phyloP scores from a whole-genome alignment of 2,329 filamentous ascomycete genomes.

The Pochonia chlamydosporia region DNA sequence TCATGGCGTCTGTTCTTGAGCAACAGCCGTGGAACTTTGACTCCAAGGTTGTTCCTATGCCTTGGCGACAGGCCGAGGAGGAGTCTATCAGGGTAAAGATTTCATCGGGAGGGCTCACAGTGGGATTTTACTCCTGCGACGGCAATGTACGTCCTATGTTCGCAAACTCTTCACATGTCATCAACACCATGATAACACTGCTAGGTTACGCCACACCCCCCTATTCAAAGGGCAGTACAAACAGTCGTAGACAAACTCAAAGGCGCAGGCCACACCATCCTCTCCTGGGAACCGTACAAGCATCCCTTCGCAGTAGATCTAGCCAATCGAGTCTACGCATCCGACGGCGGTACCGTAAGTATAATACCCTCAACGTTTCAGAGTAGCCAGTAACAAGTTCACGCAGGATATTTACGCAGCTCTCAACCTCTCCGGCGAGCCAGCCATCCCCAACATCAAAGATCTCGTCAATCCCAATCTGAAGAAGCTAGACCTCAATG shows the following conservation, averaged over 20 bases:
- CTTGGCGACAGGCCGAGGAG: slow-evolving; percentile 36
- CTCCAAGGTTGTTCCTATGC: slow-evolving; percentile 30
- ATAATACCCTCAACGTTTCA: not conserved
- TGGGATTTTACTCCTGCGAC: slow-evolving; percentile 28
- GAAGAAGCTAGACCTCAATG: slow-evolving; percentile 20
- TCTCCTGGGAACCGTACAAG: slow-evolving; percentile 24
- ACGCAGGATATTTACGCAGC: slow-evolving; percentile 20
- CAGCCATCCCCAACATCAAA: slow-evolving; percentile 27
- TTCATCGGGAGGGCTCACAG: slow-evolving; percentile 14
- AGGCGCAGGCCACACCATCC: slow-evolving; percentile 33
- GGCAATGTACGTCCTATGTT: slow-evolving; percentile 10
- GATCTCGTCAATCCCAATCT: slow-evolving; percentile 11
- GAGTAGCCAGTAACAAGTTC: not conserved
- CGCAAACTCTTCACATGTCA: no score
- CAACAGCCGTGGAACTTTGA: slow-evolving; percentile 40
- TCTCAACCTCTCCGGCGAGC: slow-evolving; percentile 27
- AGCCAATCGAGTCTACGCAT: slow-evolving; percentile 18
- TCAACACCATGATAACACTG: slow-evolving; percentile 27
- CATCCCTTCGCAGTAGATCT: slow-evolving; percentile 20
- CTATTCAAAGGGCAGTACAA: slow-evolving; percentile 39
- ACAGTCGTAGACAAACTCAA: slow-evolving; percentile 31
- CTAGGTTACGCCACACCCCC: slow-evolving; percentile 43
- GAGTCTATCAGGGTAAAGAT: slow-evolving; percentile 18
- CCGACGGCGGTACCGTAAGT: slow-evolving; percentile 23
- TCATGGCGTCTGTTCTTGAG: slow-evolving; percentile 31